Conservation (phyloP, 306 rosid genomes). For the Psophocarpus tetragonolobus region DNA sequence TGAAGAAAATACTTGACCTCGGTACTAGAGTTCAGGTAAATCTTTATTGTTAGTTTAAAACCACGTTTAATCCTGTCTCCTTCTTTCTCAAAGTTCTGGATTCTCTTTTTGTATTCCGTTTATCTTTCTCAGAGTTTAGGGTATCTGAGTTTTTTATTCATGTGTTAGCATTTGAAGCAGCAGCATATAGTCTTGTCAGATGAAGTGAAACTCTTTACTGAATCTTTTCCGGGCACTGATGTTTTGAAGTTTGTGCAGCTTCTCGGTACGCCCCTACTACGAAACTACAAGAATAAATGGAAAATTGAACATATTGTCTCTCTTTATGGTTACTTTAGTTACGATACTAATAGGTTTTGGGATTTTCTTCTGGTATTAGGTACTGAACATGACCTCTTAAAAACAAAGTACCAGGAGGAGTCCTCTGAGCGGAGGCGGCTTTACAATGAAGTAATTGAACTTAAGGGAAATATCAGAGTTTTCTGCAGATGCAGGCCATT, state of each 20-base stretch:
- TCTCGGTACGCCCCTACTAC: slow-evolving; percentile 53
- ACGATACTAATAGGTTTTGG: slow-evolving; percentile 11
- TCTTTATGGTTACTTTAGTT: not conserved
- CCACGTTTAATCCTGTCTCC: not conserved
- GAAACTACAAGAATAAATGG: not conserved
- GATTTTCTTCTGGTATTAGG: slow-evolving; percentile 48
- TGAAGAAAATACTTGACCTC: slow-evolving; percentile 65
- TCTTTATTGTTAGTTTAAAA: not conserved
- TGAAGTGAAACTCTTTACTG: slow-evolving; percentile 51
- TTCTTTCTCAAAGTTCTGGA: not conserved
- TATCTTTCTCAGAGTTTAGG: not conserved
- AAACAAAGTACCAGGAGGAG: slow-evolving; percentile 73
- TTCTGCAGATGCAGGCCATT: slow-evolving; percentile 97
- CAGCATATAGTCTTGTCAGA: slow-evolving; percentile 60
- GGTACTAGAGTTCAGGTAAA: slow-evolving; percentile 69
- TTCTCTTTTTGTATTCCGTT: not conserved
- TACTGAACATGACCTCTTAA: slow-evolving; percentile 68
- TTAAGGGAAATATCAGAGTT: slow-evolving; percentile 90
- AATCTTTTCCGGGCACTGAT: slow-evolving; percentile 66
- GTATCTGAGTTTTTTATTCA: slow-evolving; percentile 18
- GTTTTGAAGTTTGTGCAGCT: slow-evolving; percentile 61
- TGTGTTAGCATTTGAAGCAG: slow-evolving; percentile 69
- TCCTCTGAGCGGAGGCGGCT: slow-evolving; percentile 73
- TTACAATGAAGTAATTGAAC: slow-evolving; percentile 90
- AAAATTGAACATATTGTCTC: not conserved